Evolutionary conservation across 2,329 filamentous ascomycete genomes (phyloP).

Genomic region (Curvularia hawaiiensis): DNA sequence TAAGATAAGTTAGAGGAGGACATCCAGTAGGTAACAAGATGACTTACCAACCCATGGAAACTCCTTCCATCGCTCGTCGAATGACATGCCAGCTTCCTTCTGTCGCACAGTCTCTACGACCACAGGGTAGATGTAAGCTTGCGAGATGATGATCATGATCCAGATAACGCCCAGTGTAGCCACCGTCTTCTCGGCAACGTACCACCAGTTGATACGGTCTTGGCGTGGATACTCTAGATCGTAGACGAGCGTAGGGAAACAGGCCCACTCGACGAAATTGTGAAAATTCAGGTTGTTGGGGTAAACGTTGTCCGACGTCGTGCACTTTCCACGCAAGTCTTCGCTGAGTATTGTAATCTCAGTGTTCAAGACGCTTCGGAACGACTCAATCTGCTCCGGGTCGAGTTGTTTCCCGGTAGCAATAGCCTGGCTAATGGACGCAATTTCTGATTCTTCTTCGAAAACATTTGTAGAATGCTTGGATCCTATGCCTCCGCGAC

Average conservation of each 20-base stretch:
- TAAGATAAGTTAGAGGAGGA: neutral
- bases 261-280: constrained; percentile 75
- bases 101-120: constrained; percentile 69
- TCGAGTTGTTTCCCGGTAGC: constrained; percentile 65
- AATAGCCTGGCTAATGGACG: constrained; percentile 65
- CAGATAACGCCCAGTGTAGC: constrained; percentile 75
- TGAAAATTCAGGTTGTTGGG: constrained; percentile 69
- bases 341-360: constrained; percentile 69
- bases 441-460: constrained; percentile 61
- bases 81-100: constrained; percentile 68
- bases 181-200: constrained; percentile 72
- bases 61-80: constrained; percentile 65
- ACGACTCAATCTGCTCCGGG: constrained; percentile 65
- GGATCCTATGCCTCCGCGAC: constrained; percentile 43
- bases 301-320: constrained; percentile 59
- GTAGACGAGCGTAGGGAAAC: constrained; percentile 77
- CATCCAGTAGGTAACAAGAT: neutral
- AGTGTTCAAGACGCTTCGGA: constrained; percentile 68
- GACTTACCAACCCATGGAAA: constrained; percentile 68
- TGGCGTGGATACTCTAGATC: constrained; percentile 79
- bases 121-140: constrained; percentile 78
- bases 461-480: constrained; percentile 52
- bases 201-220: constrained; percentile 72
- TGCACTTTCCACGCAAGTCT: constrained; percentile 69
- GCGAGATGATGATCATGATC: constrained; percentile 79